Conservation (phyloP, 371 early-diverging fungal genomes). For the Scutellospora calospora region DNA sequence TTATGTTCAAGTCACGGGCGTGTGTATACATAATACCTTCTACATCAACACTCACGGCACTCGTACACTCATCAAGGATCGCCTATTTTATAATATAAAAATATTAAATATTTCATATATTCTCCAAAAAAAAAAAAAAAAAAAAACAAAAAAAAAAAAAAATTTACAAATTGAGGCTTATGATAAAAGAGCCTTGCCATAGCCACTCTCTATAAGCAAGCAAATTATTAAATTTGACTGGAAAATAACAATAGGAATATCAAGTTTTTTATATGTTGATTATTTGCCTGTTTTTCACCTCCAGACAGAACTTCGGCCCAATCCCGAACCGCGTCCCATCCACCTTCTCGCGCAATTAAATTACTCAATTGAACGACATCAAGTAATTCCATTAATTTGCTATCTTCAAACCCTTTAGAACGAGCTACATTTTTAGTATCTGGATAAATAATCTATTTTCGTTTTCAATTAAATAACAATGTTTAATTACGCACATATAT, state of each 20-base stretch:
- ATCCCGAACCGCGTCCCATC: conserved; percentile 84
- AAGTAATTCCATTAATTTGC: conserved; percentile 68
- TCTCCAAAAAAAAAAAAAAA: no score
- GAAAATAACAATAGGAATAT: neutral
- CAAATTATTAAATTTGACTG: neutral
- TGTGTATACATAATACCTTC: conserved; percentile 88
- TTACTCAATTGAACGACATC: conserved; percentile 76
- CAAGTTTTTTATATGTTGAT: neutral
- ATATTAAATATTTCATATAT: neutral
- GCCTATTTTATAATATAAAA: conserved; percentile 54
- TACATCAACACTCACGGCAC: conserved; percentile 85
- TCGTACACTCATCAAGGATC: conserved; percentile 89
- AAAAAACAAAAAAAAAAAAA: neutral
- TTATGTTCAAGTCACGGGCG: conserved; percentile 82
- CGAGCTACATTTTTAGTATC: conserved; percentile 67
- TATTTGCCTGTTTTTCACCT: conserved; percentile 75
- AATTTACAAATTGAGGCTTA: conserved; percentile 77
- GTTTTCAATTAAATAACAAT: neutral
- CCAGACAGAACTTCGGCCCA: conserved; percentile 89
- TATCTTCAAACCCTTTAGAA: conserved; percentile 65
- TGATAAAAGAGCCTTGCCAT: conserved; percentile 91
- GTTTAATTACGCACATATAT: neutral
- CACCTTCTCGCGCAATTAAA: conserved; percentile 84
- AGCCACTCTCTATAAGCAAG: conserved; percentile 63
- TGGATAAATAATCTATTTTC: conserved; percentile 74